Base-by-base conservation (phyloP, 306 rosid species). In the Vachellia collinsii region DNA sequence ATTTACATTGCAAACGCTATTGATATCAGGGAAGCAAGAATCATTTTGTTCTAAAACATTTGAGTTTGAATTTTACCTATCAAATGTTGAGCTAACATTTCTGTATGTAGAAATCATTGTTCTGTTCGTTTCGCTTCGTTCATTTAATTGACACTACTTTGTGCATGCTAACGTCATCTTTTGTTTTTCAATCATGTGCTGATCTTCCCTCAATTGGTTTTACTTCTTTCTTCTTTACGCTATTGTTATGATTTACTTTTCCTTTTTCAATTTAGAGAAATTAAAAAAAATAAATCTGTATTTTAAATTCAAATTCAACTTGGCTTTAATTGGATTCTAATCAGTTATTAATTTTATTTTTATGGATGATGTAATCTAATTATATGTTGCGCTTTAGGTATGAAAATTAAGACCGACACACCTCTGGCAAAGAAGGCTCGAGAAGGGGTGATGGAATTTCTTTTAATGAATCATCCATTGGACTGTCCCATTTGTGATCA, bases 401-500 rank as follows among this genome's bases (percentile, higher is more conserved):
- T 95, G 99, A 95, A 95, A 86, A 93, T 95, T 85, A 95, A 95
- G 88, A 95, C 99, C 0, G 91, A 91, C 89, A 93, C 99, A 43
- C 98, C 99, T 42, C 62, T 93, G 77, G 99, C 99, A 13, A 95
- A 95, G 90, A 95, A 95, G 86, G 99, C 99, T 74, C 91, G 98
- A 19, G 99, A 95, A 89, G 98, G 98, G 65, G 99, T 95, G 86
- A 95, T 93, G 99, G 99, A 95, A 79, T 95, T 95, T 89, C 85
- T 93, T 87, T 85, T 95, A 89, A 95, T 95, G 99, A 95, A 95
- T 82, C 98, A 95, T 84, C 99, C 99, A 16, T 84, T 95, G 84
- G 99, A 95, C 86, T 93, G 99, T 87, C 99, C 99, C 46, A 95
- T 95, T 83, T 95, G 99, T 86, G 99, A 95, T 84, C 99, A 95